Conservation (phyloP, 2,329 filamentous ascomycete genomes). For the Calonectria leucothoes region DNA sequence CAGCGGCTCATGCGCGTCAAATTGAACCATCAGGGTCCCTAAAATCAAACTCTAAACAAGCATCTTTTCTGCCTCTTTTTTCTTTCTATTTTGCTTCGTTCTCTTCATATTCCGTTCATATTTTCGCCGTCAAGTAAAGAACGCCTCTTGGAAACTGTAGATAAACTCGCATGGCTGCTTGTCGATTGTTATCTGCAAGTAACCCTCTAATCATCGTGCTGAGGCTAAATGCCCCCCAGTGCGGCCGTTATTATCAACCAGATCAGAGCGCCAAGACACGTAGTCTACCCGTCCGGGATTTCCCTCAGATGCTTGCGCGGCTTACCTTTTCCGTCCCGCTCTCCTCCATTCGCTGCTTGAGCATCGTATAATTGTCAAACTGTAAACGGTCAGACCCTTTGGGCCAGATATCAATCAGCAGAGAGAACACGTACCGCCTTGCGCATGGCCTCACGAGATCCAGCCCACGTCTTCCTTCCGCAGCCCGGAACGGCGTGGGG, state of each 20-base stretch:
- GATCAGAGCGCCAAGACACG: background rate
- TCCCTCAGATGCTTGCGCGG: background rate
- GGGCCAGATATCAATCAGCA: background rate
- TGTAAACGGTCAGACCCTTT: background rate
- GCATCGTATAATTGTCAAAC: background rate
- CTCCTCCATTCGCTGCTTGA: background rate
- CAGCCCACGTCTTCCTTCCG: background rate
- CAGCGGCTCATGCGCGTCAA: background rate
- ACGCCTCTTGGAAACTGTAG: background rate
- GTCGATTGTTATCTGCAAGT: background rate
- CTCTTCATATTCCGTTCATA: too few relatives aligned
- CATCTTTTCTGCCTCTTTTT: background rate
- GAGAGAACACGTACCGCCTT: background rate
- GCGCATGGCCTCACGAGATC: background rate
- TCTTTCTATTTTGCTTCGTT: background rate
- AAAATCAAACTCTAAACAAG: background rate
- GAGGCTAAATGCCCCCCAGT: background rate
- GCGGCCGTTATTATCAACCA: background rate
- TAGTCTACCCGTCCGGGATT: background rate
- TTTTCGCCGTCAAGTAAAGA: too few relatives aligned
- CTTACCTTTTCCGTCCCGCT: background rate
- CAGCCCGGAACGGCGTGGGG: background rate
- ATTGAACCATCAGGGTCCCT: background rate
- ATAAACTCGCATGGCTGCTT: background rate
- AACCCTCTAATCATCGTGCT: background rate